Percentiles rank a stretch among this genome's conserved stretches.
Conservation (phyloP, 2,329 filamentous ascomycete genomes). For the Dactylellina sp. region DNA sequence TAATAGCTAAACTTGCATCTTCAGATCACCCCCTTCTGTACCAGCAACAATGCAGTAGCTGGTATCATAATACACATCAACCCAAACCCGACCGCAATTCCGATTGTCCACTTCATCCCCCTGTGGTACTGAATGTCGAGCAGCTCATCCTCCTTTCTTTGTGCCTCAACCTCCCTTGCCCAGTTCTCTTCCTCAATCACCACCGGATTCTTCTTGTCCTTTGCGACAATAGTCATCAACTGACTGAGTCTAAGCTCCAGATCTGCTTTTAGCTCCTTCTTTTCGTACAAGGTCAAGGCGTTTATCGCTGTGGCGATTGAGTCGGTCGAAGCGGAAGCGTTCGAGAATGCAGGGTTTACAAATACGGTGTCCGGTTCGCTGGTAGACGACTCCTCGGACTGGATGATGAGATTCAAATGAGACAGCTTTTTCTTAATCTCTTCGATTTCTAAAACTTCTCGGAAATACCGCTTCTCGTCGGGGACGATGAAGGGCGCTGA, state of each 20-base stretch:
- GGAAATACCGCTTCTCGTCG: conserved; percentile 52
- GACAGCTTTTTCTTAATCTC: conserved; percentile 41
- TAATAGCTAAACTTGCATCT: neutral
- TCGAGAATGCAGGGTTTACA: conserved; percentile 45
- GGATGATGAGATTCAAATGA: conserved; percentile 47
- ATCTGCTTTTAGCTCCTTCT: conserved; percentile 51
- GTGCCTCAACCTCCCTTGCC: conserved; percentile 41
- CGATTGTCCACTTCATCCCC: conserved; percentile 55
- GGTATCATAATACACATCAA: conserved; percentile 54
- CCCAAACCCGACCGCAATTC: conserved; percentile 43
- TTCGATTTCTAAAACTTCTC: conserved; percentile 45
- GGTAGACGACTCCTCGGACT: conserved; percentile 41
- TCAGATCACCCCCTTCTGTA: conserved; percentile 51
- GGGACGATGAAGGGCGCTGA: conserved; percentile 54
- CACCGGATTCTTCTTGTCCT: conserved; percentile 52
- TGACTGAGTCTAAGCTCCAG: conserved; percentile 48
- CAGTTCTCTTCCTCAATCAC: conserved; percentile 48
- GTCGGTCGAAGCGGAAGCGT: conserved; percentile 37
- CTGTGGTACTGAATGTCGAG: conserved; percentile 39
- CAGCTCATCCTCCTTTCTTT: conserved; percentile 39
- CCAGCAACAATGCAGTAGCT: conserved; percentile 40
- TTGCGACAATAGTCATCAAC: conserved; percentile 42
- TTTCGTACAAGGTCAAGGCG: conserved; percentile 41
- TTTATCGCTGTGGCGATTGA: conserved; percentile 49
- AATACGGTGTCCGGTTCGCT: conserved; percentile 20